Base-by-base conservation (phyloP, 768 basidiomycete genomes). In the Tylopilus balloui region DNA sequence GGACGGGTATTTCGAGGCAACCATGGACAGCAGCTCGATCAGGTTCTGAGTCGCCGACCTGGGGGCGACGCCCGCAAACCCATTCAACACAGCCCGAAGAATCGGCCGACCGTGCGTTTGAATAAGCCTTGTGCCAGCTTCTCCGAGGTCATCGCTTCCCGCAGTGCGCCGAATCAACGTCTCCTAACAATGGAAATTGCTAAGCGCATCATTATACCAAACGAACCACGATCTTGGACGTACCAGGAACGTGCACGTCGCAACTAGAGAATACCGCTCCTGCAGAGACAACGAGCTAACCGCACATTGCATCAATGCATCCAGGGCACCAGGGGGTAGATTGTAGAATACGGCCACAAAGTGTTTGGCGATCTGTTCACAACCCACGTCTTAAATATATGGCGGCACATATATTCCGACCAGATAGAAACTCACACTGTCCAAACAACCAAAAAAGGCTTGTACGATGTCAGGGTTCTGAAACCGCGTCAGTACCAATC, bases 391-490 rank as follows among this genome's bases (percentile, higher is more conserved):
- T 19, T 52, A n/a, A 47, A 46, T 25, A 28, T 17, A 42, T 15
- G 14, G 3, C 27, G 14, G 6, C 4, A 31, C 7, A 27, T 4
- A 29, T 38, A 39, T 24, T 35, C 36, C 38, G 29, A 36, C 36
- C 47, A 39, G 24, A 19, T 20, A 25, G 24, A 23, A 15, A 72
- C 78, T 40, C 52, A 89, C 88, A 38, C 80, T 77, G 38, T 91
- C 88, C 74, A 88, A 77, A 61, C 83, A 93, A 9, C 76, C 76
- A 68, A 94, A 95, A 66, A 93, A 94, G 21, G 83, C 83, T 62
- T 92, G 91, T 14, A 92, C 89, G 23, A 95, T 80, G 63, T 95
- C 93, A 0, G 93, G 92, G 61, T 95, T 91, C 91, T 95, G 45
- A 6, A 19, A 41, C 20, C 23, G 11, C 9, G 37, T 68, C 47